These are phyloP conservation scores for Melocanna baccifera DNA, from an alignment of 176 grass and related monocot genomes.

Conservation along the genomic window DNA sequence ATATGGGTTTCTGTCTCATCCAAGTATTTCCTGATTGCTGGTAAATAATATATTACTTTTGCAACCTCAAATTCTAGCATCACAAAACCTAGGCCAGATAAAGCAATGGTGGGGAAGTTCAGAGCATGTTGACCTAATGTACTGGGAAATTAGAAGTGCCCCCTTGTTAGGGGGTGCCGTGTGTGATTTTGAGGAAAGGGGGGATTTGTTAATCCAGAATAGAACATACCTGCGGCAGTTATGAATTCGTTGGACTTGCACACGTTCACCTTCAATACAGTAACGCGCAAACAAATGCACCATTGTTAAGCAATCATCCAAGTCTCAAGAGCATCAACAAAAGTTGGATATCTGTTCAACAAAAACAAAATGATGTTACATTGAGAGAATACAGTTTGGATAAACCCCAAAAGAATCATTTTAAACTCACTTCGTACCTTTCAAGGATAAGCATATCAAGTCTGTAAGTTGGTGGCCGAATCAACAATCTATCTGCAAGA, in stretches of 20 bases:
- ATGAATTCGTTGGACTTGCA: conserved; percentile 79
- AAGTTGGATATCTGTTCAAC: conserved; percentile 71
- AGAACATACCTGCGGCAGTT: conserved; percentile 70
- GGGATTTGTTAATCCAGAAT: background rate
- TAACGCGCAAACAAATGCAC: conserved; percentile 91
- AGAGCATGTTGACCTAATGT: background rate
- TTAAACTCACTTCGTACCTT: conserved; percentile 46
- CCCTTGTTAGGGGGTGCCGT: background rate
- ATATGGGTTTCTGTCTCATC: background rate
- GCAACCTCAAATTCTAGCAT: background rate
- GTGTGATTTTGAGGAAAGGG: background rate
- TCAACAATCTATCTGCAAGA: conserved; percentile 72
- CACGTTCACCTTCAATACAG: conserved; percentile 88
- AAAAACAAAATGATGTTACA: conserved; percentile 12
- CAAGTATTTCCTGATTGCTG: background rate
- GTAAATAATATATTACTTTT: background rate
- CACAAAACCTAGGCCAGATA: background rate
- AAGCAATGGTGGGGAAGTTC: background rate
- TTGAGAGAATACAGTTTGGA: background rate
- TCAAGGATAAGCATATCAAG: conserved; percentile 89
- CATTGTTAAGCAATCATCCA: conserved; percentile 99
- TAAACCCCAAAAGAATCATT: conserved; percentile 9
- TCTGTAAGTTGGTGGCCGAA: conserved; percentile 73
- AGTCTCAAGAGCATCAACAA: conserved; percentile 87
- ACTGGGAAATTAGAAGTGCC: background rate